phyloP scores from a whole-genome alignment of 2,329 filamentous ascomycete species.

The Diaporthe destruens region DNA sequence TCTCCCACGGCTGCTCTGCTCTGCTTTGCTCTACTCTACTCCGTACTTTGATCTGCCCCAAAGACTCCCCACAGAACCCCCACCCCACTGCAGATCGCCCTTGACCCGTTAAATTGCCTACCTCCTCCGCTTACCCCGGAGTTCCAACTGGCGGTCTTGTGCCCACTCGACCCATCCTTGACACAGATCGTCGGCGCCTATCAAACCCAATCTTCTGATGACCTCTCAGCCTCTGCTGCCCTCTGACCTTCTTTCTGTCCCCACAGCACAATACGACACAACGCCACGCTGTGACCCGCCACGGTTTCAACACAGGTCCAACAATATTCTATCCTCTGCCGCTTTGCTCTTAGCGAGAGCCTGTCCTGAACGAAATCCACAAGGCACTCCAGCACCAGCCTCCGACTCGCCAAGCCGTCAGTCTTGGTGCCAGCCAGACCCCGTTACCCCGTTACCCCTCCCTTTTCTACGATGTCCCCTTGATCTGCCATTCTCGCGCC shows the following conservation, averaged over 20 bases:
- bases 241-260: neutral
- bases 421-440: slow-evolving; percentile 17
- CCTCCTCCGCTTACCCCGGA: slow-evolving; percentile 13
- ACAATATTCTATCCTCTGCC: slow-evolving; percentile 3
- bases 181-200: slow-evolving; percentile 30
- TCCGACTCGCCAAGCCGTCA: neutral
- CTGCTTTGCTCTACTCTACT: slow-evolving; percentile 4
- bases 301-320: slow-evolving; percentile 11
- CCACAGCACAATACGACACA: slow-evolving; percentile 25
- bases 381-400: neutral
- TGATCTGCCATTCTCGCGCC: neutral
- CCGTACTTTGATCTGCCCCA: no score
- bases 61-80: neutral
- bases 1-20: neutral
- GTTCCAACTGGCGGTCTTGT: slow-evolving; percentile 24
- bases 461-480: slow-evolving; percentile 18
- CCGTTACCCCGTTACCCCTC: slow-evolving; percentile 32
- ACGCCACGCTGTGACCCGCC: slow-evolving; percentile 13
- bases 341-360: slow-evolving; percentile 30
- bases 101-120: slow-evolving; percentile 11
- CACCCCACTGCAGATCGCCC: slow-evolving; percentile 20
- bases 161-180: slow-evolving; percentile 34
- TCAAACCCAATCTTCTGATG: slow-evolving; percentile 26
- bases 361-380: neutral
- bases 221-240: neutral